Conservation (phyloP, 306 rosid genomes). For the Malus domestica region ASM211411v1 NC_041791.1:9989501-9990000, state of each 20-base stretch:
- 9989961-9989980: neutral
- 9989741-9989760: no score
- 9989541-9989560: neutral
- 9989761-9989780: no score
- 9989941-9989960: neutral
- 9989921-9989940: neutral
- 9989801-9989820: no score
- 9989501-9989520: neutral
- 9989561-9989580: neutral
- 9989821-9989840: no score
- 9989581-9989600: neutral
- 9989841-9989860: no score
- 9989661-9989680: neutral
- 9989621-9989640: neutral
- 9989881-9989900: no score
- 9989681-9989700: neutral
- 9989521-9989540: neutral
- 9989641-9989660: no score
- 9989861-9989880: no score
- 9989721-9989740: no score
- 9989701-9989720: no score
- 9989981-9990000: no score
- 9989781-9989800: no score
- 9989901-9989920: neutral
- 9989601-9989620: neutral